Base-by-base conservation (phyloP, 345 rosid genomes). In the Bretschneidera sinensis region DNA sequence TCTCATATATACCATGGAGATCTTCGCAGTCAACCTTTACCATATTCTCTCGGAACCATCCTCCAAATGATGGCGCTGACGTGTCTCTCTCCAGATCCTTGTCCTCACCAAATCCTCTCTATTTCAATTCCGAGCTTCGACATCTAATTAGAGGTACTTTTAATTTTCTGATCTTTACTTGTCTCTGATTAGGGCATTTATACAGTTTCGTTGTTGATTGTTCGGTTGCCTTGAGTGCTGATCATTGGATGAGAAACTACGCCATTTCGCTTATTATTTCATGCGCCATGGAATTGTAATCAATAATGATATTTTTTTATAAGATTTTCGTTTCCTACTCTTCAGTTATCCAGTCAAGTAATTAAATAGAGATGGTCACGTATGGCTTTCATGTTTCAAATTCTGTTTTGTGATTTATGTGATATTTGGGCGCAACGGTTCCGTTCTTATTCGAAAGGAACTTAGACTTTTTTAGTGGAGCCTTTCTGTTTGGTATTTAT, bases 131-230 rank as follows among this genome's bases (percentile, higher is more conserved):
- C 34, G 54, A 65, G 18, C 43, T 80, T 64, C 70, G 67, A 4
- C 60, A 76, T 83, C 73, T 75, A 19, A 66, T 75, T 34, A 82
- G 91, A 91, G 96, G 92, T 90, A 20, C 14, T 47, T 56, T 64
- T 51, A 18, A 35, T 24, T 2, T 13, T 48, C 7, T 39, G 10
- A 39, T 39, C 15, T 39, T 14, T 13, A 7, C 10, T 31, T 5
- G 15, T 11, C 16, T 39, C 45, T 4, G 16, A 39, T 5, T 39
- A 4, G 15, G 45, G 16, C n/a, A n/a, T n/a, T n/a, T n/a, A n/a
- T n/a, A n/a, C n/a, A n/a, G 45, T 39, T 11, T 39, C 45, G 15
- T 1, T 39, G n/a, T 39, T 39, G 45, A 39, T 39, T 39, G 45
- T 39, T 39, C 10, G 45, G 45, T 39, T 39, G 15, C 45, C 11